Conservation (phyloP, 2,329 filamentous ascomycete species). For the Parafenestella ontariensis region DNA sequence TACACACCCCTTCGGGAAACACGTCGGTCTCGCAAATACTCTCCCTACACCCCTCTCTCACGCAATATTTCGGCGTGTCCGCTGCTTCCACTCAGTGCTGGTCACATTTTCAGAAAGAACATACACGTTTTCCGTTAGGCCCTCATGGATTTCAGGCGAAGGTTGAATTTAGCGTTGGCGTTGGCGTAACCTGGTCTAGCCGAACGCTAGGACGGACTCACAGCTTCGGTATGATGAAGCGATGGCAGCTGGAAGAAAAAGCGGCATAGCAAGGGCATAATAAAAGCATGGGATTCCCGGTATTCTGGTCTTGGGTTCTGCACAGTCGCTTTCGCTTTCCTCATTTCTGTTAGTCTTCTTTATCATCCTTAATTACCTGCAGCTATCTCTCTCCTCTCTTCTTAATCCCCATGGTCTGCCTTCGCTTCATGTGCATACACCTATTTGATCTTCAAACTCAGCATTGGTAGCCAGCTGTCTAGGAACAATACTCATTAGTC, state of each 20-base stretch:
- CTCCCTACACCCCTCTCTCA: not conserved
- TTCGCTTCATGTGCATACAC: conserved; percentile 5
- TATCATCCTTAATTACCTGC: not conserved
- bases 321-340: not conserved
- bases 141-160: conserved; percentile 5
- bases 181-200: conserved; percentile 7
- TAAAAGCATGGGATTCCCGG: conserved; percentile 7
- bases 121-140: conserved; percentile 14
- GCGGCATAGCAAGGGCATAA: not conserved
- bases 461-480: not conserved
- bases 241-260: not conserved
- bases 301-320: not conserved
- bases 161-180: conserved; percentile 24
- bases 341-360: not conserved
- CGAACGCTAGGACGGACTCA: not conserved
- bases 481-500: not conserved
- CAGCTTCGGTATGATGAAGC: conserved; percentile 5
- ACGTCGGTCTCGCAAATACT: not conserved
- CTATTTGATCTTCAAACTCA: not conserved
- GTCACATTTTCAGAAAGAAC: conserved; percentile 16
- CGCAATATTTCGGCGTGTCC: not conserved
- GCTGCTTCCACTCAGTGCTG: conserved; percentile 15
- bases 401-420: not conserved
- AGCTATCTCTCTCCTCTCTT: not conserved
- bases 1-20: not conserved